Conservation (phyloP, 768 basidiomycete species). For the Pisolithus sp. region DNA sequence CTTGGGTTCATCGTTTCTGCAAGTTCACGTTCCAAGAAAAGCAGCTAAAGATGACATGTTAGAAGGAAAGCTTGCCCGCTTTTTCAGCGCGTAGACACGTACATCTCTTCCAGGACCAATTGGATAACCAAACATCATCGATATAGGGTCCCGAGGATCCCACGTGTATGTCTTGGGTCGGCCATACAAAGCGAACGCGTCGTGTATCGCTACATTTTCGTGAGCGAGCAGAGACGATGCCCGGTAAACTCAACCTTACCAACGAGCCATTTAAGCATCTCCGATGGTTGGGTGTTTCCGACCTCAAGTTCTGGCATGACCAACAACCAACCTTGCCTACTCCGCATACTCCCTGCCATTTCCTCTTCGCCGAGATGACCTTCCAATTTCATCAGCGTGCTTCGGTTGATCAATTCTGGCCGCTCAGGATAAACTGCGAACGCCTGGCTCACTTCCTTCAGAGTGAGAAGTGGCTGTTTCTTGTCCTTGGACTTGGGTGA, state of each 20-base stretch:
- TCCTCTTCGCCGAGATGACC: constrained; percentile 76
- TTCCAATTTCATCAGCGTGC: constrained; percentile 89
- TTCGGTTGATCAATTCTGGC: constrained; percentile 83
- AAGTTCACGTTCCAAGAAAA: constrained; percentile 83
- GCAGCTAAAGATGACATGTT: constrained; percentile 40
- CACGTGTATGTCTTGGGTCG: constrained; percentile 81
- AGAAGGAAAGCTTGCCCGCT: constrained; percentile 4
- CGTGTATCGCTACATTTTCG: constrained; percentile 58
- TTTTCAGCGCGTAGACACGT: constrained; percentile 24
- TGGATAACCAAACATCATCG: constrained; percentile 94
- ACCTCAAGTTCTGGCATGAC: constrained; percentile 84
- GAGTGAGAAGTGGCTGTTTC: constrained; percentile 64
- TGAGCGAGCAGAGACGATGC: constrained; percentile 4
- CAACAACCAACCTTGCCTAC: constrained; percentile 78
- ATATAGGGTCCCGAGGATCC: constrained; percentile 77
- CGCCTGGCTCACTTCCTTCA: constrained; percentile 70
- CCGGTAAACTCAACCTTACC: constrained; percentile 44
- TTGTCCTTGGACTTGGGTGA: constrained; percentile 68
- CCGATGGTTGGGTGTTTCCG: constrained; percentile 55
- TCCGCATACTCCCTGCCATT: constrained; percentile 58
- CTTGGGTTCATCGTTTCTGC: constrained; percentile 74
- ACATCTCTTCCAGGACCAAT: constrained; percentile 81
- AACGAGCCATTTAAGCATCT: constrained; percentile 89
- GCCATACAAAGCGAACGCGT: constrained; percentile 85
- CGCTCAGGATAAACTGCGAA: constrained; percentile 96